phyloP scores from a whole-genome alignment of 495 filamentous ascomycete genomes.

The Hypoxylon perforatum region DNA sequence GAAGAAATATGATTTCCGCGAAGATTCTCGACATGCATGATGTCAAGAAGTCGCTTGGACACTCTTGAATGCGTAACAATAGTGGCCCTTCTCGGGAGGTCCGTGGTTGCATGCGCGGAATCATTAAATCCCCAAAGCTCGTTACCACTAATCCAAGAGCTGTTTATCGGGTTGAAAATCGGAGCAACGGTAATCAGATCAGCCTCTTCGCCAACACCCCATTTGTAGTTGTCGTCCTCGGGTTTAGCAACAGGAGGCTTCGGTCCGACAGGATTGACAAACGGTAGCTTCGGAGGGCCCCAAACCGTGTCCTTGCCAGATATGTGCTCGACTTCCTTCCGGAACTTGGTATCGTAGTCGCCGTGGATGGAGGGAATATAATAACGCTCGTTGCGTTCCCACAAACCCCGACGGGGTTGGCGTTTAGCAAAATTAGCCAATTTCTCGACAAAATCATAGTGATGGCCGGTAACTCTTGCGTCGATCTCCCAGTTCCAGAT shows the following conservation, averaged over 20 bases:
- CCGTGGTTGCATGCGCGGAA: constrained; percentile 53
- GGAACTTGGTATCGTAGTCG: constrained; percentile 64
- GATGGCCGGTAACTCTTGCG: constrained; percentile 74
- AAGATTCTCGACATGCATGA: constrained; percentile 71
- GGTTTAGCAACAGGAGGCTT: constrained; percentile 63
- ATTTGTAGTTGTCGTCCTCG: constrained; percentile 70
- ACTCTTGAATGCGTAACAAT: constrained; percentile 74
- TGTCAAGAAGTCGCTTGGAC: constrained; percentile 69
- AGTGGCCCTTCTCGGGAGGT: constrained; percentile 71
- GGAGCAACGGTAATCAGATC: constrained; percentile 78
- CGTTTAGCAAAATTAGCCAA: constrained; percentile 66
- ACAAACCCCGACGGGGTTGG: constrained; percentile 74
- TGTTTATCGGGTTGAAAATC: constrained; percentile 73
- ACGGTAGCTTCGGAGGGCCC: constrained; percentile 66
- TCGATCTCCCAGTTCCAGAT: constrained; percentile 85
- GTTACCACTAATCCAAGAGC: constrained; percentile 70
- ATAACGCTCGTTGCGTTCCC: constrained; percentile 79
- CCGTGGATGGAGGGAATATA: constrained; percentile 75
- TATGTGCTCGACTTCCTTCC: constrained; percentile 58
- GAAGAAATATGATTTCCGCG: constrained; percentile 71
- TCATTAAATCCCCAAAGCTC: constrained; percentile 71
- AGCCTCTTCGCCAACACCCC: constrained; percentile 81
- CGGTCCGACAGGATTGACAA: constrained; percentile 69
- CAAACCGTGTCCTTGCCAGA: constrained; percentile 65
- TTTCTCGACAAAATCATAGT: constrained; percentile 75